A percentile compares a stretch with the other conserved stretches of the same genome.
Evolutionary conservation across 1,139 yeast genomes (phyloP).

Genomic region (Nematodospora anomalae): DNA sequence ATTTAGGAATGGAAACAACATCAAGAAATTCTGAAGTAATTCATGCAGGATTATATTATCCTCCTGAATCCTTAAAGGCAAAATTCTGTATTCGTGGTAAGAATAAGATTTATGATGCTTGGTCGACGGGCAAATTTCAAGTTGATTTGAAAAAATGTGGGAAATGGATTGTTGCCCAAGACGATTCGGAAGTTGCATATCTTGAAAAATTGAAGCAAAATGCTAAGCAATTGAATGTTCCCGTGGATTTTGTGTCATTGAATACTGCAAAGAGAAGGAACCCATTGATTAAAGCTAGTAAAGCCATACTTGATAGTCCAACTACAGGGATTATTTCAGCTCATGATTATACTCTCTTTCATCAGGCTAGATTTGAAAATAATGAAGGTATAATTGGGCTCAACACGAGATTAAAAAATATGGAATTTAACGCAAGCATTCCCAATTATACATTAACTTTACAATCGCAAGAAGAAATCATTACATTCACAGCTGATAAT

Average conservation of each 20-base stretch:
- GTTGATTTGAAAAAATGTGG: slow-evolving; percentile 69
- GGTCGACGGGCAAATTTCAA: slow-evolving; percentile 33
- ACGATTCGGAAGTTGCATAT: slow-evolving; percentile 59
- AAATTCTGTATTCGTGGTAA: slow-evolving; percentile 75
- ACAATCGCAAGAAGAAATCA: slow-evolving; percentile 32
- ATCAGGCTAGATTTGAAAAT: slow-evolving; percentile 52
- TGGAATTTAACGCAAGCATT: slow-evolving; percentile 28
- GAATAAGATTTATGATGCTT: slow-evolving; percentile 53
- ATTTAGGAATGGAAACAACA: slow-evolving; percentile 77
- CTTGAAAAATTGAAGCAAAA: slow-evolving; percentile 53
- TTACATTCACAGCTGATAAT: slow-evolving; percentile 52
- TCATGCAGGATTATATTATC: slow-evolving; percentile 88
- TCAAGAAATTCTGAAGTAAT: slow-evolving; percentile 89
- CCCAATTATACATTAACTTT: slow-evolving; percentile 27
- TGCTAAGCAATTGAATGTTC: slow-evolving; percentile 55
- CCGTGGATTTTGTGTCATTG: slow-evolving; percentile 55
- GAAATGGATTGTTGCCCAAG: slow-evolving; percentile 87
- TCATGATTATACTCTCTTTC: slow-evolving; percentile 67
- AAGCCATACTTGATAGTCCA: slow-evolving; percentile 72
- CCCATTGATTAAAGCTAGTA: slow-evolving; percentile 64
- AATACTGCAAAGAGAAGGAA: slow-evolving; percentile 46
- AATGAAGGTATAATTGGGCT: slow-evolving; percentile 65
- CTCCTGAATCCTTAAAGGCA: slow-evolving; percentile 64
- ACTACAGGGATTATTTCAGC: slow-evolving; percentile 84
- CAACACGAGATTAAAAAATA: slow-evolving; percentile 54